Base-by-base conservation (phyloP, 345 rosid genomes). In the Physaria fendleri region DNA sequence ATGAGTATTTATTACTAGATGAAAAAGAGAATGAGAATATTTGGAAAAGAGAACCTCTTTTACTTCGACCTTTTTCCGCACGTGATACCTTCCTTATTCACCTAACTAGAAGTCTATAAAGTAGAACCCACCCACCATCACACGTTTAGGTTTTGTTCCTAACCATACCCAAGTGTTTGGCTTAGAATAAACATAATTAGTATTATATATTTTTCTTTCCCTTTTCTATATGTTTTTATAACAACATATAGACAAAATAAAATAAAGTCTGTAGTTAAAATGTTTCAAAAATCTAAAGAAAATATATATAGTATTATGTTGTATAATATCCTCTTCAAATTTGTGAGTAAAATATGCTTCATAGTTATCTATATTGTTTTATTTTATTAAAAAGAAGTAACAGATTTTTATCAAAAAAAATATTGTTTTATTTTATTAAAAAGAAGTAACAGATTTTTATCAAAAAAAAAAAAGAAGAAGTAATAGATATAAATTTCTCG, bases 101-200 rank as follows among this genome's bases (percentile, higher is more conserved):
- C 52, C 71, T 66, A 66, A 56, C 71, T 57, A 41, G 20, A 4
- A 18, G 56, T 45, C 63, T 47, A 13, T 5, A 24, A 54, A 43
- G 20, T 43, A 65, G 48, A 56, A 66, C 57, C 37, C 14, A 27
- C 33, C 69, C 50, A 12, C 40, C 59, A 8, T 27, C 17, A 27
- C 22, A 33, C 47, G 18, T 64, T 53, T 52, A 3, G 4, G 16
- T 29, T 54, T 32, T 51, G n/a, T 3, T 11, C 15, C 3, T 30
- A 12, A 32, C 44, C 14, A 13, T 18, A 28, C 7, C n/a, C 0
- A 49, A 20, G 20, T 2, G 45, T 5, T 41, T 41, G 13, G 24
- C 46, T 4, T 41, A 28, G 8, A 25, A 25, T 2, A 16, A 17
- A 6, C n/a, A n/a, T 6, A 27, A 27, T n/a, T 27, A 27, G 7